Evolutionary conservation across 2,329 filamentous ascomycete genomes (phyloP).

Genomic region (Purpureocillium lavendulum): DNA sequence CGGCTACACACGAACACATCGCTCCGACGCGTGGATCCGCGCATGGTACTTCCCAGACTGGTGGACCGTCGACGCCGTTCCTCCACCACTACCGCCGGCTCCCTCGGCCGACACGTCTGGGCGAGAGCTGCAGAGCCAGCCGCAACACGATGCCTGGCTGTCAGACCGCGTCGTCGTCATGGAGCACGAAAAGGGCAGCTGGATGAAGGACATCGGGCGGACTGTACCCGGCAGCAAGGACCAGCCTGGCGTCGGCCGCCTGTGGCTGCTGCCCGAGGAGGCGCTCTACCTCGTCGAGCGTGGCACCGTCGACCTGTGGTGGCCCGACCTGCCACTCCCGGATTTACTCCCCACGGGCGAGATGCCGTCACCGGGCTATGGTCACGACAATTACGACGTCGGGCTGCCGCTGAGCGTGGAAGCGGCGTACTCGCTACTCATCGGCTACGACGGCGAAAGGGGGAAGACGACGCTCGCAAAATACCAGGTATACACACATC

Average conservation of each 20-base stretch:
- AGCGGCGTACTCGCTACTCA: conserved; percentile 77
- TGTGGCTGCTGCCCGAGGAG: conserved; percentile 89
- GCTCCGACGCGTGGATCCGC: conserved; percentile 54
- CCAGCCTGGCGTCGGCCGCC: conserved; percentile 45
- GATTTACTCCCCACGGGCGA: conserved; percentile 34
- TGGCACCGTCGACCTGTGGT: conserved; percentile 80
- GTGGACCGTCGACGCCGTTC: conserved; percentile 22
- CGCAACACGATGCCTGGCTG: conserved; percentile 15
- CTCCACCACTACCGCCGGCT: too few species aligned
- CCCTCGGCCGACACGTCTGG: too few species aligned
- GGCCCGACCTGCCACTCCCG: conserved; percentile 52
- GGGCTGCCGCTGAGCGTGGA: conserved; percentile 85
- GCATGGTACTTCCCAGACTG: conserved; percentile 67
- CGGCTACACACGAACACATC: conserved; percentile 65
- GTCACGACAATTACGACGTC: conserved; percentile 40
- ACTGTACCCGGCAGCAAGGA: conserved; percentile 48
- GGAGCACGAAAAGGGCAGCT: conserved; percentile 62
- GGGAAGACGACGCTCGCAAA: conserved; percentile 63
- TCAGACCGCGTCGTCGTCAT: conserved; percentile 55
- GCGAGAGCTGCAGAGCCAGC: too few species aligned
- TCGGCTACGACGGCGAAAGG: conserved; percentile 58
- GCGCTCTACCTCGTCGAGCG: conserved; percentile 83
- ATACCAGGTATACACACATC: conserved; percentile 79
- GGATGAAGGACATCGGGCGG: conserved; percentile 69
- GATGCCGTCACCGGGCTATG: conserved; percentile 11